Evolutionary conservation across 78 protist genomes (phyloP).

Genomic region (Dictyostelium intermedium): DNA sequence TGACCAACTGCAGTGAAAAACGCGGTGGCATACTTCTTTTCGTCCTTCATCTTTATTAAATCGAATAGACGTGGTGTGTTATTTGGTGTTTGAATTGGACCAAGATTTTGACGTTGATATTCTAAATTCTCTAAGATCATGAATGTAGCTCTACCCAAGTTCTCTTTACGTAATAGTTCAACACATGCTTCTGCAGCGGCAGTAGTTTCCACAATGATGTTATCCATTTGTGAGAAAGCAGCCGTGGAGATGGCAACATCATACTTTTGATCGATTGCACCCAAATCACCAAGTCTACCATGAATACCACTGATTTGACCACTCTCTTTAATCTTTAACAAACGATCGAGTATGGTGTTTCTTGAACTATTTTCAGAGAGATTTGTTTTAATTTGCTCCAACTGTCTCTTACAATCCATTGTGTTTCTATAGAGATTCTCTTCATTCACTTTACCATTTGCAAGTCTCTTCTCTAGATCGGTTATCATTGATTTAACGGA

Average conservation of each 20-base stretch:
- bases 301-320: conserved; percentile 84
- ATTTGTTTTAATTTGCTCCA: conserved; percentile 32
- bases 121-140: conserved; percentile 93
- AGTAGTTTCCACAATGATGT: conserved; percentile 95
- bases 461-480: not conserved
- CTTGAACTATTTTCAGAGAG: not conserved
- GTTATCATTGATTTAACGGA: not conserved
- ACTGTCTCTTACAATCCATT: not conserved
- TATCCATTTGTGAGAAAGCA: conserved; percentile 81
- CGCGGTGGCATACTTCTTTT: conserved; percentile 73
- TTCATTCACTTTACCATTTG: not conserved
- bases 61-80: conserved; percentile 82
- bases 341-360: conserved; percentile 47
- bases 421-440: not conserved
- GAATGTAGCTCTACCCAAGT: conserved; percentile 96
- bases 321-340: conserved; percentile 39
- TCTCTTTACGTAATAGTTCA: conserved; percentile 54
- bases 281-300: conserved; percentile 99
- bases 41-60: conserved; percentile 67
- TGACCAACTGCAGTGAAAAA: conserved; percentile 96
- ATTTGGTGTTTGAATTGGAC: conserved; percentile 23
- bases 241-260: conserved; percentile 98
- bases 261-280: conserved; percentile 93
- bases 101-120: not conserved
- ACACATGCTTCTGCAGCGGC: conserved; percentile 84